phyloP scores from a whole-genome alignment of 2,329 filamentous ascomycete species.

The Aspergillus intermedius region DNA sequence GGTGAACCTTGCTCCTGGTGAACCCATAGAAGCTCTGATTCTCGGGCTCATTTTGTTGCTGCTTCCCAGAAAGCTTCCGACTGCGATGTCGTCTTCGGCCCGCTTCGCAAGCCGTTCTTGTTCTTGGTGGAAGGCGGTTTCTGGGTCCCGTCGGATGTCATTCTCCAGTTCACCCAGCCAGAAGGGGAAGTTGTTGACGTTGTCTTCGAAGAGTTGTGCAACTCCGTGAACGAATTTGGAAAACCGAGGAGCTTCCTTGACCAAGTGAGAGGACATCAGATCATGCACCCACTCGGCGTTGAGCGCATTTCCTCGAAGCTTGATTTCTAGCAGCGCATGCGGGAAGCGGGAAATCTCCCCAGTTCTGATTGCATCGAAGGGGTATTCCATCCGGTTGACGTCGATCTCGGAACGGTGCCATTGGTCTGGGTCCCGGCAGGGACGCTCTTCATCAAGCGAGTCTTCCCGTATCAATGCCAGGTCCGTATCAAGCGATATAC shows the following conservation, averaged over 20 bases:
- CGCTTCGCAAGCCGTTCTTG: constrained; percentile 74
- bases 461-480: constrained; percentile 77
- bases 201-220: constrained; percentile 85
- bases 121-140: constrained; percentile 83
- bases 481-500: constrained; percentile 88
- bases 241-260: constrained; percentile 82
- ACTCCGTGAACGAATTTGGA: constrained; percentile 96
- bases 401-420: constrained; percentile 95
- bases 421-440: constrained; percentile 76
- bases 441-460: constrained; percentile 70
- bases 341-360: constrained; percentile 89
- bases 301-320: constrained; percentile 59
- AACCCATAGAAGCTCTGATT: constrained; percentile 25
- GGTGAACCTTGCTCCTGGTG: constrained; percentile 23
- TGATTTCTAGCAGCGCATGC: constrained; percentile 86
- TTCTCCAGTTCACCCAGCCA: constrained; percentile 89
- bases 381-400: constrained; percentile 71
- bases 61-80: constrained; percentile 75
- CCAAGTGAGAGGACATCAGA: constrained; percentile 83
- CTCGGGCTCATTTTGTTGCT: constrained; percentile 21
- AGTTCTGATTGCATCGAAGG: constrained; percentile 79
- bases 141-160: constrained; percentile 89
- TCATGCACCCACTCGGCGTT: constrained; percentile 83
- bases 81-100: constrained; percentile 79
- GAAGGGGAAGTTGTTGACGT: constrained; percentile 93